Conservation (phyloP, 2,329 filamentous ascomycete species). For the Fonsecaea nubica region DNA sequence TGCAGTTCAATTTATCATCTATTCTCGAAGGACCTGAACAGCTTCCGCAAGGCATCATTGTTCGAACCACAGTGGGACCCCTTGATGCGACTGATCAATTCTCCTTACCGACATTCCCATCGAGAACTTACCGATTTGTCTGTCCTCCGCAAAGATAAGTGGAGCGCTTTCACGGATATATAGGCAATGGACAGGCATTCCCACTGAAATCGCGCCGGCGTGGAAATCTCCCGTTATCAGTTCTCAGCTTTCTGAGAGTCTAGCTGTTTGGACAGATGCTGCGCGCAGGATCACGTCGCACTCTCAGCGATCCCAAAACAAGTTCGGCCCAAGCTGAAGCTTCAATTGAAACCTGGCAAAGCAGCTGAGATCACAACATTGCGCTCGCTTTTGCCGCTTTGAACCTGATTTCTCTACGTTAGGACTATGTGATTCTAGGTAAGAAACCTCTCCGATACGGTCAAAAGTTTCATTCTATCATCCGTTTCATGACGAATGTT, state of each 20-base stretch:
- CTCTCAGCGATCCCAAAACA: not conserved
- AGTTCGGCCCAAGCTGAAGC: not conserved
- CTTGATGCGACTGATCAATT: not conserved
- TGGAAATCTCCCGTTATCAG: not conserved
- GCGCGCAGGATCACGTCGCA: not conserved
- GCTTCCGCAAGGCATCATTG: not conserved
- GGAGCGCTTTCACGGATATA: not conserved
- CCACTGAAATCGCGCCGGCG: not conserved
- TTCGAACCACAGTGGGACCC: not conserved
- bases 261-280: not conserved
- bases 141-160: not conserved
- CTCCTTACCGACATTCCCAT: not conserved
- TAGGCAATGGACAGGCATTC: not conserved
- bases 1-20: not conserved
- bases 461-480: no score
- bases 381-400: not conserved
- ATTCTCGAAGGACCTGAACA: not conserved
- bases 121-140: not conserved
- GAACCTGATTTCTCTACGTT: not conserved
- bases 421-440: no score
- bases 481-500: no score
- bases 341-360: not conserved
- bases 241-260: not conserved
- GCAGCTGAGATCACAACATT: not conserved
- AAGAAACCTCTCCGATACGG: no score